These are phyloP conservation scores for Moricandia moricandioides DNA, from an alignment of 345 rosid species.

Conservation along the genomic window DNA sequence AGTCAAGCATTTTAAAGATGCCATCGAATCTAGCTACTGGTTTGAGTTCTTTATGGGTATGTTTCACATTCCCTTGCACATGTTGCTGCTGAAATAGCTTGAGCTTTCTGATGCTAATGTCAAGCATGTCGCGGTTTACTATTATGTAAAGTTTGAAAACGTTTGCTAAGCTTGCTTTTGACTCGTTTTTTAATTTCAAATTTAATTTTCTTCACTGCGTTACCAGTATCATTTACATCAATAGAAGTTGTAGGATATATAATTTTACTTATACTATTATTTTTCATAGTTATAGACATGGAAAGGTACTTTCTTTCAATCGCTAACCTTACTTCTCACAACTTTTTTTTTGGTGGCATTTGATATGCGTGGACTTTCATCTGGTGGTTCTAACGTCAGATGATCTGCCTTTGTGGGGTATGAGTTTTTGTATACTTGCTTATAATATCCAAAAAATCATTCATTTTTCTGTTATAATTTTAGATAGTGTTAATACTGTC, in stretches of 20 bases:
- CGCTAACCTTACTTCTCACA: slow-evolving; percentile 31
- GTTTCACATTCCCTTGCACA: slow-evolving; percentile 11
- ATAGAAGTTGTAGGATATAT: not conserved
- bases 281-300: slow-evolving; percentile 9
- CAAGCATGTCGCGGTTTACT: not conserved
- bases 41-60: slow-evolving; percentile 81
- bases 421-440: slow-evolving; percentile 7
- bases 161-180: not conserved
- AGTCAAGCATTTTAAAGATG: slow-evolving; percentile 83
- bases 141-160: not conserved
- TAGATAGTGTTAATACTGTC: not conserved
- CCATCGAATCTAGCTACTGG: slow-evolving; percentile 87
- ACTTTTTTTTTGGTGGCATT: slow-evolving; percentile 20
- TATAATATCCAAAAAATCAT: not conserved
- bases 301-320: not conserved
- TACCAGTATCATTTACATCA: slow-evolving; percentile 4
- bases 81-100: not conserved
- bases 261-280: not conserved
- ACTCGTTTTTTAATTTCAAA: not conserved
- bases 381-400: slow-evolving; percentile 37
- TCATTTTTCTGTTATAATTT: not conserved
- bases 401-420: slow-evolving; percentile 7
- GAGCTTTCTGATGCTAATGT: not conserved
- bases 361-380: slow-evolving; percentile 29
- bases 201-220: not conserved